Evolutionary conservation across 441 rosid genomes (phyloP), one percentile per base, ranked within the genome.

Genomic region (Hypseocharis bilobata): DNA sequence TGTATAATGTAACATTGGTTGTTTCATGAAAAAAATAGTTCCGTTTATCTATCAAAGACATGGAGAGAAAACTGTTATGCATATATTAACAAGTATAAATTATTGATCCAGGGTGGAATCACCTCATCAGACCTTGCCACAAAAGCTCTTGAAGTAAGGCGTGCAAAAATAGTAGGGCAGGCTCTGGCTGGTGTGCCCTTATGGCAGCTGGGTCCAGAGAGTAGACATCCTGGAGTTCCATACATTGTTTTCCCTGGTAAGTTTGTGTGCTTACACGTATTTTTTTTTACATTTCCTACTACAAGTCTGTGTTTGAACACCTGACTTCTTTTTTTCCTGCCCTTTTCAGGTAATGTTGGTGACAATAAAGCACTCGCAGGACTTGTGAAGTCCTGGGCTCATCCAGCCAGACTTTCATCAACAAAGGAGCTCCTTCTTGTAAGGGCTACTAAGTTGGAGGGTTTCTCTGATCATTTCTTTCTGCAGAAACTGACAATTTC

Each of bases 71-170:
- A 6, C 6, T 14, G 44, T 44, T 26, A 34, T 62, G 19, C n/a
- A 11, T 22, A 11, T 30, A 32, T 26, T 19, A 23, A 32, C n/a
- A 25, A 8, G 1, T 22, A 3, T 44, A 34, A 3, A 4, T 56
- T 71, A 13, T 73, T 77, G 57, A 44, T 62, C 27, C 63, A 92
- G 97, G 98, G 98, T 66, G 98, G 98, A 75, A 92, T 90, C 59
- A 92, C 98, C 20, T 92, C 98, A 62, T 92, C 98, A 38, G 98
- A 92, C 81, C 87, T 86, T 19, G 98, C 96, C 32, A 92, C 98
- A 73, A 88, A 90, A 83, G 97, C 96, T 72, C 82, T 90, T 29
- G 88, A 84, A 76, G 98, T 91, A 67, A 88, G 81, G 71, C 82
- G 88, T 63, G 97, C 98, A 57, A 86, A 77, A 80, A 84, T 92